Percentiles rank a stretch among this genome's conserved stretches.
Evolutionary conservation across 257 asterid species (phyloP).

Genomic region (Lycium ferocissimum): DNA sequence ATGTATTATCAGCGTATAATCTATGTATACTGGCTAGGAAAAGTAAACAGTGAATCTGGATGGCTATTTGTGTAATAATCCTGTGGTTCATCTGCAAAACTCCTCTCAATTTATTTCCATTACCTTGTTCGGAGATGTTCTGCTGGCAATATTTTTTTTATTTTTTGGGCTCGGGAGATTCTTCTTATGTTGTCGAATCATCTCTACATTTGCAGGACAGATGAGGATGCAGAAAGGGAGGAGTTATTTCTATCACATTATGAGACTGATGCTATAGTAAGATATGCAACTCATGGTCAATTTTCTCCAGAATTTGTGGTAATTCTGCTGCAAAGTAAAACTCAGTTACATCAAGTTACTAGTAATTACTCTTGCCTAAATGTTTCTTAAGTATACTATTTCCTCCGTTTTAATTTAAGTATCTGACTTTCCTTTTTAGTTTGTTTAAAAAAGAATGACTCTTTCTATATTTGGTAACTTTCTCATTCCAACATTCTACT

Average conservation of each 20-base stretch:
- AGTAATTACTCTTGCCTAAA: not conserved
- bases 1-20: too few species aligned
- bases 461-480: not conserved
- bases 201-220: conserved; percentile 35
- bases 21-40: too few species aligned
- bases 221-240: conserved; percentile 41
- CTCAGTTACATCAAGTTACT: not conserved
- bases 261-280: conserved; percentile 29
- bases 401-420: not conserved
- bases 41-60: too few species aligned
- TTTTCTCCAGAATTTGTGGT: not conserved
- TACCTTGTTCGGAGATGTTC: not conserved
- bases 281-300: conserved; percentile 10
- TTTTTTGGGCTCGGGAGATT: not conserved
- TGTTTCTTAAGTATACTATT: not conserved
- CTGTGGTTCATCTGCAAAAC: too few species aligned
- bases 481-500: not conserved
- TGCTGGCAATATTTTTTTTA: not conserved
- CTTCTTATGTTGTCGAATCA: not conserved
- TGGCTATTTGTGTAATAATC: too few species aligned
- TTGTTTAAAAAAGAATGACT: not conserved
- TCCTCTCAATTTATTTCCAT: too few species aligned
- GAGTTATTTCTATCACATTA: conserved; percentile 37
- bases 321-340: not conserved
- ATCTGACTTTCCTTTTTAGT: not conserved